Conservation (phyloP, 2,329 filamentous ascomycete species). For the Rhynchosporium graminicola region DNA sequence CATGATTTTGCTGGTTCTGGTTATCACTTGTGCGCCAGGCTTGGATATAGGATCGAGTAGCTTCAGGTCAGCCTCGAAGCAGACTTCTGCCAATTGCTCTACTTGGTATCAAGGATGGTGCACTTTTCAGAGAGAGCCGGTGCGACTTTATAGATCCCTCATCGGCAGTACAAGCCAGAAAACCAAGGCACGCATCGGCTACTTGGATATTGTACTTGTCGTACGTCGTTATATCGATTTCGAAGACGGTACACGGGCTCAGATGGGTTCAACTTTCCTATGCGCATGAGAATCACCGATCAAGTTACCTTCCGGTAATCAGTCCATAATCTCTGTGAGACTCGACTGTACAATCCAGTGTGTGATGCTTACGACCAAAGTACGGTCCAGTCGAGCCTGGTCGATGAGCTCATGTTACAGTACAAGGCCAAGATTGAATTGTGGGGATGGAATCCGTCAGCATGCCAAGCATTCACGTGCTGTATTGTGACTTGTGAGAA, state of each 20-base stretch:
- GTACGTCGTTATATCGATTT: neutral
- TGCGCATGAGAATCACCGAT: neutral
- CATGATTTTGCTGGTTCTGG: constrained; percentile 16
- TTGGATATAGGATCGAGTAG: constrained; percentile 24
- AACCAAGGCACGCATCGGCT: neutral
- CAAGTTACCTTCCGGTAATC: neutral
- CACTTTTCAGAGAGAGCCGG: constrained; percentile 8
- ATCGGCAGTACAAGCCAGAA: neutral
- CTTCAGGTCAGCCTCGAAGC: constrained; percentile 12
- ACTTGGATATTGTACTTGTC: neutral
- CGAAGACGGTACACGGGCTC: neutral
- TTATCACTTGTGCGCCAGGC: constrained; percentile 18
- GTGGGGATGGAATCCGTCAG: neutral
- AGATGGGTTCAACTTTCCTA: neutral
- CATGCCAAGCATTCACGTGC: neutral
- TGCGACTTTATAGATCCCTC: constrained; percentile 3
- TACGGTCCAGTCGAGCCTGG: neutral
- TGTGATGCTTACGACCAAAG: neutral
- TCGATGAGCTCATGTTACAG: neutral
- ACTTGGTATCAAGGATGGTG: neutral
- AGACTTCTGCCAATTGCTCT: constrained; percentile 1
- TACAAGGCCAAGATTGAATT: neutral
- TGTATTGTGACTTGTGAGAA: too few species aligned
- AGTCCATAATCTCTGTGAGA: neutral
- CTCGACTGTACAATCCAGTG: neutral